Base-by-base conservation (phyloP, 441 rosid genomes). In the Melastoma candidum region DNA sequence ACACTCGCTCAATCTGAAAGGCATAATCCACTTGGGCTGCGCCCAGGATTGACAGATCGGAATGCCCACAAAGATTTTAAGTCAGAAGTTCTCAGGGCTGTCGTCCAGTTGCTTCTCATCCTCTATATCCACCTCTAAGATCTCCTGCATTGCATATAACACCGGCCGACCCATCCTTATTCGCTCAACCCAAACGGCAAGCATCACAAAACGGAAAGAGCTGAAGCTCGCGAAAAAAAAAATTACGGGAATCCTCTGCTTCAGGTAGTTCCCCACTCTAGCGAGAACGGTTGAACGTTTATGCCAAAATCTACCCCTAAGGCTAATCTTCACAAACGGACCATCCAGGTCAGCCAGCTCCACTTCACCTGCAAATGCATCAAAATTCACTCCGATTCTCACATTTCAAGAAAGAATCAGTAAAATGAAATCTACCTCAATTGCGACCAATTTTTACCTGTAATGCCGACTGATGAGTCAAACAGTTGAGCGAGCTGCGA, bases 271-370 rank as follows among this genome's bases (percentile, higher is more conserved):
- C 25, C 87, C 95, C 47, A 92, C 47, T 57, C 98, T 79, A 48
- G 98, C 90, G 10, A 92, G 57, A 66, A 87, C 80, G 14, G 65
- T 72, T 11, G 96, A 71, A 41, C 96, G 88, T 66, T 79, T 61
- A 59, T 87, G 98, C 98, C 98, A 87, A 73, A 92, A 83, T 66
- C 94, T 73, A 43, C 98, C 96, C 63, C 70, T 79, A 25, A 85
- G 85, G 53, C 87, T 82, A 55, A 92, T 85, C 80, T 69, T 87
- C 68, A 87, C 98, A 66, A 82, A 92, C 1, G 89, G 94, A 47
- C 98, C 98, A 72, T 87, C 98, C 66, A 92, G 63, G 50, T 92
- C 96, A 10, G 89, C 88, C 58, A 92, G 71, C 58, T 85, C 89
- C 48, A 68, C 90, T 76, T 68, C 70, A 51, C 88, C 87, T 83